A percentile compares a stretch with the other conserved stretches of the same genome.
Evolutionary conservation across 345 rosid genomes (phyloP).

Genomic region (Hevea brasiliensis): DNA sequence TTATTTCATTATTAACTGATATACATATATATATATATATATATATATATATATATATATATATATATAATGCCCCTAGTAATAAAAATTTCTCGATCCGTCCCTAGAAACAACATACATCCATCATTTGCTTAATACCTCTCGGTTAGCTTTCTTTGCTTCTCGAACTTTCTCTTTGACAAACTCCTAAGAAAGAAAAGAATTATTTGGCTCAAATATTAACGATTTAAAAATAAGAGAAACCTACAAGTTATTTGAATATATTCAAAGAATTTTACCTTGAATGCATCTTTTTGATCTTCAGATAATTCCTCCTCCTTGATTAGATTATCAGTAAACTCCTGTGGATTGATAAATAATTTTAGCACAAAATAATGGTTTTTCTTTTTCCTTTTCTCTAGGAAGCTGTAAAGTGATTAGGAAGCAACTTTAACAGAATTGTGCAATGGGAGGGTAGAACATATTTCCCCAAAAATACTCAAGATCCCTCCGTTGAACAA

Average conservation of each 20-base stretch:
- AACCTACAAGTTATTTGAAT: conserved; percentile 10
- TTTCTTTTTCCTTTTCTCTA: not conserved
- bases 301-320: conserved; percentile 61
- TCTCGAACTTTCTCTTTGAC: conserved; percentile 80
- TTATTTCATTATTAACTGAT: too few relatives aligned
- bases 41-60: too few relatives aligned
- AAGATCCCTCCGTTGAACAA: not conserved
- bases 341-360: conserved; percentile 43
- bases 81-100: too few relatives aligned
- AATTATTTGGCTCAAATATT: not conserved
- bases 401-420: not conserved
- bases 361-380: conserved; percentile 5
- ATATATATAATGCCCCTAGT: too few relatives aligned
- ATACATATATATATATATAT: too few relatives aligned
- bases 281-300: conserved; percentile 87
- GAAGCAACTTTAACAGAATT: conserved; percentile 3
- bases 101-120: not conserved
- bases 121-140: conserved; percentile 43
- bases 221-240: conserved; percentile 1
- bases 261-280: conserved; percentile 39
- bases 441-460: not conserved
- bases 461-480: not conserved
- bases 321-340: conserved; percentile 61
- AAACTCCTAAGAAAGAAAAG: conserved; percentile 52
- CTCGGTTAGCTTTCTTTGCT: conserved; percentile 81